Evolutionary conservation across 305 asterid species (phyloP).

Genomic region (Ajuga reptans): DNA sequence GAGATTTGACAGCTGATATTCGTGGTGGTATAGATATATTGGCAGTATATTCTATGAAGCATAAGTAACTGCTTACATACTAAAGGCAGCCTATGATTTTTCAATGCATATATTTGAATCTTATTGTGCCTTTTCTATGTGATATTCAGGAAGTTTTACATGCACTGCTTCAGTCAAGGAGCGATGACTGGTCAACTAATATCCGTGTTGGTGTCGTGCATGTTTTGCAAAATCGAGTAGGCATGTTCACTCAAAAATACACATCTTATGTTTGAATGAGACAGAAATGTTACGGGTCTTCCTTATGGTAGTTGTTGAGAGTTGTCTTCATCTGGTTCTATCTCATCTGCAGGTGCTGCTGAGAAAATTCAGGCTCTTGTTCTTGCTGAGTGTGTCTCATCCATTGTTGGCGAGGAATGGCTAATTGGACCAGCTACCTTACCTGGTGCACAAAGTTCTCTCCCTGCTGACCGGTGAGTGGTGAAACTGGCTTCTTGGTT

Average conservation of each 20-base stretch:
- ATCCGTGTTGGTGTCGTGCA: slow-evolving; percentile 66
- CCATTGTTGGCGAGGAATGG: slow-evolving; percentile 81
- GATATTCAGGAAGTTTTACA: slow-evolving; percentile 48
- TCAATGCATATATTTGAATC: slow-evolving; percentile 18
- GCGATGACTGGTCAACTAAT: slow-evolving; percentile 46
- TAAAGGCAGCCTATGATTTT: slow-evolving; percentile 5
- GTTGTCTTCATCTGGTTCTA: slow-evolving; percentile 4
- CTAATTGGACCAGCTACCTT: slow-evolving; percentile 45
- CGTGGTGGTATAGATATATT: slow-evolving; percentile 9
- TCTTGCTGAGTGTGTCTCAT: slow-evolving; percentile 59
- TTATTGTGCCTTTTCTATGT: slow-evolving; percentile 14
- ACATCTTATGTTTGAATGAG: slow-evolving; percentile 9
- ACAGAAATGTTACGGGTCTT: neutral
- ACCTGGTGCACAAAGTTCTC: slow-evolving; percentile 34
- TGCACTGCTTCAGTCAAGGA: slow-evolving; percentile 38
- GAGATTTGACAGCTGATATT: slow-evolving; percentile 1
- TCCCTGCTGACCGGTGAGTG: slow-evolving; percentile 59
- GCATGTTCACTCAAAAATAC: slow-evolving; percentile 36
- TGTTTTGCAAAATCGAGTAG: slow-evolving; percentile 78
- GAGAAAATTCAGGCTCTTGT: slow-evolving; percentile 74
- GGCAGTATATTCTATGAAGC: slow-evolving; percentile 14
- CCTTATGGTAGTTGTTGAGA: neutral
- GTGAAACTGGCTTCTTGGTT: slow-evolving; percentile 11
- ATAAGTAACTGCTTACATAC: slow-evolving; percentile 14
- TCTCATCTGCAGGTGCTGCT: slow-evolving; percentile 55